A percentile compares a stretch with the other conserved stretches of the same genome.
These are phyloP conservation scores for Daldinia childiae DNA, from an alignment of 495 filamentous ascomycete species.

Conservation along the genomic window DNA sequence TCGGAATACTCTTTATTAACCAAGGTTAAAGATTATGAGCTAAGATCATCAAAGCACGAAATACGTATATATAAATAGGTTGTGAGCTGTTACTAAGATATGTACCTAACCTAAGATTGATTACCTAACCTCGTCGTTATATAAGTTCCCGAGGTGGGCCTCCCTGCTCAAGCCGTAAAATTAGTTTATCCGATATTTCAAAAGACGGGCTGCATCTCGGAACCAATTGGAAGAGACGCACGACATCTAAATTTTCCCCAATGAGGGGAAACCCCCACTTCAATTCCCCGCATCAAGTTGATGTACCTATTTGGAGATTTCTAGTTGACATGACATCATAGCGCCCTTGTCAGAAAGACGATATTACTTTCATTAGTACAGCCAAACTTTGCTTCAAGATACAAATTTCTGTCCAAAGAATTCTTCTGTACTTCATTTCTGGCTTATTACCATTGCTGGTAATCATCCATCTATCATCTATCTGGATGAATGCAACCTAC, in stretches of 20 bases:
- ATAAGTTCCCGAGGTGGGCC: no score
- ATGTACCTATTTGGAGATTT: conserved; percentile 11
- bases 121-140: neutral
- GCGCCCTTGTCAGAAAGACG: neutral
- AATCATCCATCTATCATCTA: conserved; percentile 10
- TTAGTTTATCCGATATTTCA: no score
- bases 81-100: no score
- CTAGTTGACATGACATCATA: conserved; percentile 38
- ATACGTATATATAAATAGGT: neutral
- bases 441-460: conserved; percentile 25
- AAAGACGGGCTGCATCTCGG: no score
- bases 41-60: neutral
- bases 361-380: neutral
- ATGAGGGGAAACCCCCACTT: conserved; percentile 13
- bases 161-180: no score
- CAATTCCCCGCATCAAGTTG: conserved; percentile 22
- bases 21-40: neutral
- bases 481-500: conserved; percentile 18
- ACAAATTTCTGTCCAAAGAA: neutral
- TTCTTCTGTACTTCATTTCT: neutral
- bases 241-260: neutral
- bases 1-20: neutral
- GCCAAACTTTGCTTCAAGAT: neutral
- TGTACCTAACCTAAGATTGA: neutral
- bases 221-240: no score